A percentile compares a stretch with the other conserved stretches of the same genome.
Conservation (phyloP, 202 grass and related monocot species). For the Setaria viridis region DNA sequence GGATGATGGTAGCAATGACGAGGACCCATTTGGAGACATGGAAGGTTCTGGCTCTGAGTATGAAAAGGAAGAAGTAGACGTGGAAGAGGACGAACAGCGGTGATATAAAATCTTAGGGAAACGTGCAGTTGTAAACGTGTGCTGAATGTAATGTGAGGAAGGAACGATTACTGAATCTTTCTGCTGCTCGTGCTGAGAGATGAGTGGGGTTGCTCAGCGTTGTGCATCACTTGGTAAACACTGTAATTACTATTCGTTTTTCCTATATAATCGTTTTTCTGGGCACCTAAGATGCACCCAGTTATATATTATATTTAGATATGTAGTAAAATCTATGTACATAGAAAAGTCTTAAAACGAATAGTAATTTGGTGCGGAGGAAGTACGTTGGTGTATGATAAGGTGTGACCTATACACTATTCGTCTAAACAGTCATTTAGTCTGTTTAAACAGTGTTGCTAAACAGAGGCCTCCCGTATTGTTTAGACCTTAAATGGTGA, state of each 20-base stretch:
- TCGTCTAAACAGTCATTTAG: too few species aligned
- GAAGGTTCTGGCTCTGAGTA: constrained; percentile 42
- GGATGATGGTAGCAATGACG: constrained; percentile 16
- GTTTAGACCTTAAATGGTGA: too few species aligned
- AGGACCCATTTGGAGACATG: constrained; percentile 44
- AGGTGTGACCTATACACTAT: not conserved
- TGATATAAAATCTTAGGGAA: not conserved
- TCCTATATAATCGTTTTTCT: too few species aligned
- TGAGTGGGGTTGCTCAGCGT: not conserved
- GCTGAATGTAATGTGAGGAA: not conserved
- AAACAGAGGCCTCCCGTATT: too few species aligned
- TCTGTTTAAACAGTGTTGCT: too few species aligned
- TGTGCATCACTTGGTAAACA: not conserved
- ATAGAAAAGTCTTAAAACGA: too few species aligned
- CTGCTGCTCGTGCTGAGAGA: not conserved
- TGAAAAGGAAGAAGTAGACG: constrained; percentile 50
- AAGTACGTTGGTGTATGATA: not conserved
- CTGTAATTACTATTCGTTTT: not conserved
- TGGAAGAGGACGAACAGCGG: constrained; percentile 24
- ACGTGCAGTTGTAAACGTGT: not conserved
- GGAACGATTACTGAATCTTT: not conserved
- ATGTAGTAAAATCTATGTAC: too few species aligned
- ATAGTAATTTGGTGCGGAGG: too few species aligned
- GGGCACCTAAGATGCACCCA: too few species aligned
- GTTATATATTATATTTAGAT: too few species aligned